Evolutionary conservation across 1,139 yeast genomes (phyloP), one percentile per base, ranked within the genome.

Genomic region (Sugiyamaella novakii): DNA sequence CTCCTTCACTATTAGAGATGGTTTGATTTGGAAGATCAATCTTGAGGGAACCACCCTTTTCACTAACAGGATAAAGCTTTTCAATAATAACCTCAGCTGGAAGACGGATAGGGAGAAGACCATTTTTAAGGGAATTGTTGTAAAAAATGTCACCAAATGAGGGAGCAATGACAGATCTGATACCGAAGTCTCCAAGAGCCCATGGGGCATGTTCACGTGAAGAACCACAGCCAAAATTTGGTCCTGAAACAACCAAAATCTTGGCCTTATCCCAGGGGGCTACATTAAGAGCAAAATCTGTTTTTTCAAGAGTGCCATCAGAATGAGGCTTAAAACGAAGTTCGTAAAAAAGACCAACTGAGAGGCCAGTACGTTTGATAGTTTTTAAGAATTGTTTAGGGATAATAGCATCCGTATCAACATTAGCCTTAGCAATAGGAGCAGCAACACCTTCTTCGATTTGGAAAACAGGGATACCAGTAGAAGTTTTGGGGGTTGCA

Each of bases 191-290:
- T 64, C 88, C 91, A 59, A 92, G 78, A 2, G 98, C 98, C 98
- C 98, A 92, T 52, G 98, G 98, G 19, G 98, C 98, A 64, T 92
- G 98, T 70, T 92, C 98, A 78, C 98, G 87, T 4, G 97, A 89
- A 36, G 98, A 91, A 62, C 98, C 98, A 75, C 98, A 92, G 58
- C 98, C 98, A 67, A 92, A 92, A 75, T 92, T 92, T 68, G 87
- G 95, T 68, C 98, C 98, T 44, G 95, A 83, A 54, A 91, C 96
- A 59, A 91, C 85, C 59, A 92, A 76, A 59, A 91, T 83, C 70
- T 86, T 83, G 19, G 98, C 84, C 36, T 77, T 66, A 60, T 83
- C 80, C 76, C 82, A 91, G 47, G 96, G 96, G 50, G 78, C 85
- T 47, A 81, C 86, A 67, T 92, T 92, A 61, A 92, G 79, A 53